Conservation (phyloP, 169 alveolate genomes). For the Plasmodium berghei region DNA sequence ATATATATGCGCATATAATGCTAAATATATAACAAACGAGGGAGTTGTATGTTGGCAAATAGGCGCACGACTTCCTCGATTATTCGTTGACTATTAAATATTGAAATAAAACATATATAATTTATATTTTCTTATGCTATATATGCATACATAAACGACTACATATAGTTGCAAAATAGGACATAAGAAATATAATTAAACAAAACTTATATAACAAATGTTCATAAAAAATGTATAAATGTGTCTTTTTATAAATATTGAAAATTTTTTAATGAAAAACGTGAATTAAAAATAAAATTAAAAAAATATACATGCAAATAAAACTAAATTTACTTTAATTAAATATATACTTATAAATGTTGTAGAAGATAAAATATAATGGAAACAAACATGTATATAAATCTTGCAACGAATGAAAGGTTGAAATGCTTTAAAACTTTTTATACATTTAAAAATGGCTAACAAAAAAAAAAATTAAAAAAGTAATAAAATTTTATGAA, state of each 20-base stretch:
- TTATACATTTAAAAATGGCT: background rate
- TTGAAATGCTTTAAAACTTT: constrained; percentile 4
- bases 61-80: no score
- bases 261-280: constrained; percentile 7
- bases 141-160: no score
- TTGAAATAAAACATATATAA: background rate
- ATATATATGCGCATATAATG: background rate
- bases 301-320: background rate
- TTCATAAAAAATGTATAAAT: background rate
- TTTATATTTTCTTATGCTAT: no score
- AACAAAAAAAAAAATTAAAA: constrained; percentile 13
- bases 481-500: background rate
- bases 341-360: background rate
- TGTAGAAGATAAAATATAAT: constrained; percentile 4
- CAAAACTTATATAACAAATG: constrained; percentile 7
- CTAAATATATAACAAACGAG: constrained; percentile 5
- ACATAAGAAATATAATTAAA: constrained; percentile 2
- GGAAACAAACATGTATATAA: constrained; percentile 8
- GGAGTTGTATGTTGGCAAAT: background rate
- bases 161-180: background rate
- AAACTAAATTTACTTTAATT: background rate
- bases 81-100: no score
- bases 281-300: background rate
- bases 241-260: constrained; percentile 8
- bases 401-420: constrained; percentile 10